Evolutionary conservation across 345 rosid species (phyloP).

Genomic region (Heritiera littoralis): DNA sequence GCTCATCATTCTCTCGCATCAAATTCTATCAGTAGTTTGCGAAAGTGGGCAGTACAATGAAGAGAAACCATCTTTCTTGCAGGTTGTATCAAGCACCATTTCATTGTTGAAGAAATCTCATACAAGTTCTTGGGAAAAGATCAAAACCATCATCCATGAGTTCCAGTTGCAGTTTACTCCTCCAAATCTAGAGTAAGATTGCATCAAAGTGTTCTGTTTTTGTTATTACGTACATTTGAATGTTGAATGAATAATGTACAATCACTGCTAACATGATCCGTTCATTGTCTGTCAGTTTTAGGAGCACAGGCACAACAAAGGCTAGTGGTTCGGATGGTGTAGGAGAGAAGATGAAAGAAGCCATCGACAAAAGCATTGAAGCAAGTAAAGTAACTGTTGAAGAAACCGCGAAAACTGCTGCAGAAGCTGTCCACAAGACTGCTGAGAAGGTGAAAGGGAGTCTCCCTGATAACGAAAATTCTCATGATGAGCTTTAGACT

Average conservation of each 20-base stretch:
- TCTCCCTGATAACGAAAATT: constrained; percentile 15
- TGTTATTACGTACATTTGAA: background rate
- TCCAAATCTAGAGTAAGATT: constrained; percentile 62
- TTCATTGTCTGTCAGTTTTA: constrained; percentile 40
- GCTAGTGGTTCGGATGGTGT: constrained; percentile 17
- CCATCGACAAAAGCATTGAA: constrained; percentile 49
- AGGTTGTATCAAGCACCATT: constrained; percentile 31
- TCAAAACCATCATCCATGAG: constrained; percentile 45
- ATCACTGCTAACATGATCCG: background rate
- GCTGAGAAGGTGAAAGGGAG: constrained; percentile 44
- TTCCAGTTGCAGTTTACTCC: constrained; percentile 51
- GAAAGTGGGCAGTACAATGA: constrained; percentile 28
- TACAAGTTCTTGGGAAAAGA: constrained; percentile 54
- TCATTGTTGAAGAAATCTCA: constrained; percentile 42
- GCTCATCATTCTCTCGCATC: constrained; percentile 28
- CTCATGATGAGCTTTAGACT: constrained; percentile 51
- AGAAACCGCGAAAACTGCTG: constrained; percentile 58
- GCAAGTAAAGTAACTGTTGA: constrained; percentile 43
- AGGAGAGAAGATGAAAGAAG: constrained; percentile 49
- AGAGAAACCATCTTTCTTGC: constrained; percentile 39
- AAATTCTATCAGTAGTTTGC: constrained; percentile 8
- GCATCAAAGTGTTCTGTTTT: background rate
- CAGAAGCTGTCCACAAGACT: constrained; percentile 45
- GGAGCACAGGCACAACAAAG: constrained; percentile 31
- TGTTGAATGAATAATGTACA: background rate